A percentile compares a stretch with the other conserved stretches of the same genome.
Conservation (phyloP, 108 stramenopile genomes). For the Nitzschia putrida region DNA sequence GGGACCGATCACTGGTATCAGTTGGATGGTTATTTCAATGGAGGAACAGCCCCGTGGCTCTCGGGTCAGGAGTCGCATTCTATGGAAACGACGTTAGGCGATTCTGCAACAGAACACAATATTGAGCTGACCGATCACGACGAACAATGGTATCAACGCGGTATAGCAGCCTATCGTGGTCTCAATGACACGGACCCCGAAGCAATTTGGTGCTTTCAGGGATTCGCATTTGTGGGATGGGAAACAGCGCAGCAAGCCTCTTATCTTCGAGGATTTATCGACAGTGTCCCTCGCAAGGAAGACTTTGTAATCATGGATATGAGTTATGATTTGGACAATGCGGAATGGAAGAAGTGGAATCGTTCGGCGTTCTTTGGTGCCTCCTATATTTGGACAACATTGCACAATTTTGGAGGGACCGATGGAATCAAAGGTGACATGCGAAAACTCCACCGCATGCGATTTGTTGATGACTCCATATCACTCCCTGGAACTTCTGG, state of each 20-base stretch:
- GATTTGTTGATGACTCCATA: constrained; percentile 5
- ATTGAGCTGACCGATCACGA: constrained; percentile 19
- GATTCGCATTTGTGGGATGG: constrained; percentile 53
- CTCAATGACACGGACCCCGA: constrained; percentile 47
- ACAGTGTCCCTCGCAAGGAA: constrained; percentile 35
- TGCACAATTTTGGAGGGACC: constrained; percentile 63
- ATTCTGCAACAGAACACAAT: constrained; percentile 3
- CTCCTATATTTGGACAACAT: constrained; percentile 47
- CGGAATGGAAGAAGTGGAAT: constrained; percentile 48
- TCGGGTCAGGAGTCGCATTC: background rate
- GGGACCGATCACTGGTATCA: constrained; percentile 64
- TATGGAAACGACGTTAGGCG: background rate
- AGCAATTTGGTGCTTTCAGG: constrained; percentile 53
- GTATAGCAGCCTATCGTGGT: constrained; percentile 37
- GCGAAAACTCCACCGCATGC: constrained; percentile 28
- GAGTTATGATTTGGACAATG: constrained; percentile 22
- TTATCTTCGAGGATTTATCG: constrained; percentile 44
- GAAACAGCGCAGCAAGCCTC: constrained; percentile 30
- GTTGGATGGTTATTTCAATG: constrained; percentile 55
- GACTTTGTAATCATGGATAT: constrained; percentile 54
- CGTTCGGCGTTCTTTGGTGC: constrained; percentile 45
- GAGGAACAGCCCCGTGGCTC: constrained; percentile 47
- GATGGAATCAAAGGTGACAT: constrained; percentile 45
- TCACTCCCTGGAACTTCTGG: background rate
- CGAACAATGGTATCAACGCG: constrained; percentile 35